These are phyloP conservation scores for Bipolaris zeicola DNA, from an alignment of 2,329 filamentous ascomycete species.

Conservation along the genomic window DNA sequence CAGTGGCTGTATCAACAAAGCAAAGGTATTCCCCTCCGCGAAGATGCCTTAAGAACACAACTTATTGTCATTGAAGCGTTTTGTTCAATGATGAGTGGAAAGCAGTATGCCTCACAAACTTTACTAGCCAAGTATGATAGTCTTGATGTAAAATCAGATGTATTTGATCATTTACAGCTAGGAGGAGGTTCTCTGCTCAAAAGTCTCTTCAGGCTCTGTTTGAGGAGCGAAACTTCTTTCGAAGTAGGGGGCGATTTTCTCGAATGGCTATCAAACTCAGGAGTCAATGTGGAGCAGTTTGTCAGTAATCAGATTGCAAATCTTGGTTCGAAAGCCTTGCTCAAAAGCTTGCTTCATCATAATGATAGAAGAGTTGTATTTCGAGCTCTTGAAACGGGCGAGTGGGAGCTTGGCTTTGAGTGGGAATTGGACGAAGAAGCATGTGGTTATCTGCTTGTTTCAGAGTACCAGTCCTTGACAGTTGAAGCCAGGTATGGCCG, in stretches of 20 bases:
- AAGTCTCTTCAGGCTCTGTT: too few species aligned
- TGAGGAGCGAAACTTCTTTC: background rate
- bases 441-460: constrained; percentile 8
- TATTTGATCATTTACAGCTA: background rate
- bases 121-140: too few species aligned
- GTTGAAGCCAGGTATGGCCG: too few species aligned
- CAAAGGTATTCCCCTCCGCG: background rate
- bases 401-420: constrained; percentile 9
- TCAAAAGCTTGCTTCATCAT: too few species aligned
- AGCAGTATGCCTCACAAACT: too few species aligned
- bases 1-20: background rate
- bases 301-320: background rate
- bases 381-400: background rate
- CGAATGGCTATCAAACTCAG: background rate
- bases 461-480: constrained; percentile 5
- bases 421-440: constrained; percentile 1
- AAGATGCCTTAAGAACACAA: background rate
- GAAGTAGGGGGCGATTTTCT: background rate
- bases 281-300: constrained; percentile 3
- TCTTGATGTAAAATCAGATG: background rate
- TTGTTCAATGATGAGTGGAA: too few species aligned
- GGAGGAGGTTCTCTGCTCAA: background rate
- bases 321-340: background rate
- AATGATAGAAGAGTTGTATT: background rate
- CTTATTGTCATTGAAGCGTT: too few species aligned